Percentiles rank a stretch among this genome's conserved stretches.
phyloP scores from a whole-genome alignment of 2,329 filamentous ascomycete genomes.

The Neoscytalidium dimidiatum region DNA sequence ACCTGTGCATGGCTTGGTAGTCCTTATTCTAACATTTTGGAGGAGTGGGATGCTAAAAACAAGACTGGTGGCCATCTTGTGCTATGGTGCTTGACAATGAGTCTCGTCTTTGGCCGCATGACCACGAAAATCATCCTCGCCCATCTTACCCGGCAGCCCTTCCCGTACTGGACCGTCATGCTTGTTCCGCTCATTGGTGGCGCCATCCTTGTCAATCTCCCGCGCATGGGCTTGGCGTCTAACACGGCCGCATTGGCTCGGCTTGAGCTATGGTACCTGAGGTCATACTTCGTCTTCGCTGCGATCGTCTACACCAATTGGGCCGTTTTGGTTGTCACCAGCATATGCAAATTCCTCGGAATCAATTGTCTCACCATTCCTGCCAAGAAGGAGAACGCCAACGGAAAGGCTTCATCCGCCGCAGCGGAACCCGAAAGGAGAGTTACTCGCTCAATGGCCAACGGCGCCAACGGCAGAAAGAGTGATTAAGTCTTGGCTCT shows the following conservation, averaged over 20 bases:
- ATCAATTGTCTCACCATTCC: constrained; percentile 93
- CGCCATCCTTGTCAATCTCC: constrained; percentile 79
- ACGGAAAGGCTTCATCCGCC: not conserved
- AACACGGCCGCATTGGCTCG: constrained; percentile 45
- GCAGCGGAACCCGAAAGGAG: constrained; percentile 5
- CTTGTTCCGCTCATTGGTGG: constrained; percentile 84
- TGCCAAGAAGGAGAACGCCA: constrained; percentile 33
- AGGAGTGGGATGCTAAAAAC: constrained; percentile 45
- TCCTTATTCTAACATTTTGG: constrained; percentile 78
- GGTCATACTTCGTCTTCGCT: constrained; percentile 81
- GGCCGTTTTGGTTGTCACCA: constrained; percentile 86
- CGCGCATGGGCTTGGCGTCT: constrained; percentile 61
- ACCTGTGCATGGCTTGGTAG: constrained; percentile 86
- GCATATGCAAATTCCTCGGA: constrained; percentile 87
- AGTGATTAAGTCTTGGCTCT: not conserved
- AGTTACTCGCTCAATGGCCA: constrained; percentile 15
- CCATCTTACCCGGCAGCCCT: constrained; percentile 88
- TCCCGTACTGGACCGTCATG: constrained; percentile 96
- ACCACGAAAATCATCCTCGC: constrained; percentile 99
- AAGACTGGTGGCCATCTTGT: constrained; percentile 71
- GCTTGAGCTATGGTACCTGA: constrained; percentile 78
- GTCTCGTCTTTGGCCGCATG: constrained; percentile 97
- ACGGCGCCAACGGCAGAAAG: constrained; percentile 11
- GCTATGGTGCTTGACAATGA: constrained; percentile 89
- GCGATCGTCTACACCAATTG: constrained; percentile 87